A percentile compares a stretch with the other conserved stretches of the same genome.
These are phyloP conservation scores for Picea engelmannii DNA, from an alignment of 83 land plant genomes.

Conservation along the genomic window DNA sequence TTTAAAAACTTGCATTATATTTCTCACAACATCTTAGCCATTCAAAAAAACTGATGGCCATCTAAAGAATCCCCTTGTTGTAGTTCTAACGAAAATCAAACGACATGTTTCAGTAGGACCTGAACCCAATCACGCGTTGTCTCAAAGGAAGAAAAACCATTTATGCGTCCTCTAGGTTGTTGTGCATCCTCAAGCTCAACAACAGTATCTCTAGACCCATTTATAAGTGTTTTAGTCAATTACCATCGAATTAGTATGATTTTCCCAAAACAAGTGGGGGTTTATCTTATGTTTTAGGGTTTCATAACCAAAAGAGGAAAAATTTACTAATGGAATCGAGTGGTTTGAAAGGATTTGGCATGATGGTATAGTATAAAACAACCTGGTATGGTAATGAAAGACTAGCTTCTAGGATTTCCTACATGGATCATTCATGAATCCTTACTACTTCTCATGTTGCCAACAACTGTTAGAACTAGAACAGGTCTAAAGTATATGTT, in stretches of 20 bases:
- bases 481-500: background rate
- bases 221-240: background rate
- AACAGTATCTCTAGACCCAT: background rate
- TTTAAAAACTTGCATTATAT: background rate
- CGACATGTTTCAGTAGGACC: constrained; percentile 10
- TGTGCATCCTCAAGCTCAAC: background rate
- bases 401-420: constrained; percentile 7
- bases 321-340: background rate
- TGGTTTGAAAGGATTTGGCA: constrained; percentile 5
- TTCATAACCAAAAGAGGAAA: constrained; percentile 5
- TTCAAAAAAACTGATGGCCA: background rate
- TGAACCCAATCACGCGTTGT: background rate
- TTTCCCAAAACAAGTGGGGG: constrained; percentile 14
- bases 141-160: background rate
- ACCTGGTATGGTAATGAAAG: constrained; percentile 2
- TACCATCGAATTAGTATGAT: constrained; percentile 3
- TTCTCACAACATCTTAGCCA: background rate
- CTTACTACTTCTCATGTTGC: background rate
- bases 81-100: background rate
- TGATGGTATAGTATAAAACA: background rate
- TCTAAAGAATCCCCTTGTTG: background rate
- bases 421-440: background rate
- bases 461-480: background rate
- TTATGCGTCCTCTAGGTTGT: background rate
- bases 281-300: constrained; percentile 1